These are phyloP conservation scores for Chlamydomonas reinhardtii DNA, from an alignment of 163 green algal species.

Conservation along the genomic window DNA sequence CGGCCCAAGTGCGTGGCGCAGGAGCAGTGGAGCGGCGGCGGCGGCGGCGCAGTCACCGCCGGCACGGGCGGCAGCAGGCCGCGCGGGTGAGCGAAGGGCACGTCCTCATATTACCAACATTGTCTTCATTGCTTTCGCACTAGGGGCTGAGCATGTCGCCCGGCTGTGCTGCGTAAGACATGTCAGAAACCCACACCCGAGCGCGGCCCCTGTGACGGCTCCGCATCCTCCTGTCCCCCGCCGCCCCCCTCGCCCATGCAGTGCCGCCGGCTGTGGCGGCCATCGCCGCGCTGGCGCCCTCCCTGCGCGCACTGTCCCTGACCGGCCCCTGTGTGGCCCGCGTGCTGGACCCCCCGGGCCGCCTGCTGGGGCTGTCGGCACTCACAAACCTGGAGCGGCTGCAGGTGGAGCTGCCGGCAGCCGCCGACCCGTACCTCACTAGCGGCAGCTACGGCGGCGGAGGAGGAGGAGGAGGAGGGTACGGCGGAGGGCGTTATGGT, in stretches of 20 bases:
- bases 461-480: not conserved
- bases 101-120: too few species aligned
- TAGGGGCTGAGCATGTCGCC: too few species aligned
- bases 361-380: conserved; percentile 15
- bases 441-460: not conserved
- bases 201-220: too few species aligned
- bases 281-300: conserved; percentile 11
- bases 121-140: too few species aligned
- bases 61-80: too few species aligned
- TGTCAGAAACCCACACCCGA: too few species aligned
- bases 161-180: too few species aligned
- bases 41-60: too few species aligned
- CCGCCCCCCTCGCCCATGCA: not conserved
- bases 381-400: not conserved
- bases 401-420: not conserved
- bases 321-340: conserved; percentile 2
- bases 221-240: too few species aligned
- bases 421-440: not conserved
- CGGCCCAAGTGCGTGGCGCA: too few species aligned
- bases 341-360: conserved; percentile 24
- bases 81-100: too few species aligned
- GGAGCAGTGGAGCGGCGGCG: too few species aligned
- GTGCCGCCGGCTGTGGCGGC: conserved; percentile 21
- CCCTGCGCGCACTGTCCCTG: conserved; percentile 29
- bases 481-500: not conserved